These are phyloP conservation scores for Mayamaea pseudoterrestris DNA, from an alignment of 108 stramenopile genomes.

Conservation along the genomic window DNA sequence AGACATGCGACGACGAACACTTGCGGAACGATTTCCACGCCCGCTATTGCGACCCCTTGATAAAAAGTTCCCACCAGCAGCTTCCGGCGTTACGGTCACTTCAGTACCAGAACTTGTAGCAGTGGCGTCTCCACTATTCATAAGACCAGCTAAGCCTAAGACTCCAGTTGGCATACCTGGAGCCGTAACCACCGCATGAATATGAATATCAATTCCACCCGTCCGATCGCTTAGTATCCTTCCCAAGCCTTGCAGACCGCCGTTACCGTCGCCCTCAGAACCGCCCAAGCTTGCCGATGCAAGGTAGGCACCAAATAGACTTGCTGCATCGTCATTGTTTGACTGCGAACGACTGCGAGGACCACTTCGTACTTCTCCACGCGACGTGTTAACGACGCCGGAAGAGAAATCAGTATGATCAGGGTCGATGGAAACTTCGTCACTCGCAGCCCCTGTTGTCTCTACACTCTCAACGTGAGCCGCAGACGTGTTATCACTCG, in stretches of 20 bases:
- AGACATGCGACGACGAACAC: not conserved
- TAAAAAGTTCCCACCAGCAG: not conserved
- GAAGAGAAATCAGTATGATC: conserved; percentile 69
- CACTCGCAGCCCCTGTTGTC: not conserved
- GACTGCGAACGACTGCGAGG: conserved; percentile 16
- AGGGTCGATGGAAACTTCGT: conserved; percentile 32
- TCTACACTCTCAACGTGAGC: conserved; percentile 1
- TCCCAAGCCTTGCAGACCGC: conserved; percentile 15
- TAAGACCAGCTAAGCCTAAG: not conserved
- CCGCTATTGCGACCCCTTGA: not conserved
- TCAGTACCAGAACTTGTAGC: not conserved
- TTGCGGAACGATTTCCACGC: not conserved
- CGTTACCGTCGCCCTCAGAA: conserved; percentile 6
- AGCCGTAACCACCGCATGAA: conserved; percentile 79
- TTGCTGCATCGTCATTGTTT: conserved; percentile 21
- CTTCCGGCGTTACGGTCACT: not conserved
- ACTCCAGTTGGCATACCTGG: conserved; percentile 32
- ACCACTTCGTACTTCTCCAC: conserved; percentile 36
- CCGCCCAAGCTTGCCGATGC: conserved; percentile 35
- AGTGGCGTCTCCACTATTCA: not conserved
- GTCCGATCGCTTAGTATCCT: conserved; percentile 17
- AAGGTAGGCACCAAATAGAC: conserved; percentile 39
- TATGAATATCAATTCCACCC: conserved; percentile 82
- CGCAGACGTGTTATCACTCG: not conserved
- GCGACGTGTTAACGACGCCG: conserved; percentile 66